Evolutionary conservation across 495 filamentous ascomycete genomes (phyloP).

Genomic region (Recurvomyces mirabilis): DNA sequence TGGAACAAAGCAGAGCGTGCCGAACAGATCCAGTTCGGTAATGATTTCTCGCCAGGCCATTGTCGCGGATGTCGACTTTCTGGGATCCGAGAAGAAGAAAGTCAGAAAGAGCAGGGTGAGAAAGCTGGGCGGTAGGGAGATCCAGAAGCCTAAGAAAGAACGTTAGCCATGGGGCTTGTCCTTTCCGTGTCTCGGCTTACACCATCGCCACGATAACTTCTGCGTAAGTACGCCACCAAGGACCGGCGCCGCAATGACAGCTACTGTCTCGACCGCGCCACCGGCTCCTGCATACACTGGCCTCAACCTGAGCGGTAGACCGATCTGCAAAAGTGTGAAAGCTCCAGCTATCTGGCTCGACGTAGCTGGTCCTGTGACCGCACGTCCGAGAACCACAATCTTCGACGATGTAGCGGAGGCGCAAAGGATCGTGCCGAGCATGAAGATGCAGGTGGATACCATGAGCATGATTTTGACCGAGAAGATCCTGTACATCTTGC

Average conservation of each 20-base stretch:
- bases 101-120: conserved; percentile 5
- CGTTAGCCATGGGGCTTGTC: too few species aligned
- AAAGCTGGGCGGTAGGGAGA: conserved; percentile 12
- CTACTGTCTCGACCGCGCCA: conserved; percentile 11
- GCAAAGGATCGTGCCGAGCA: conserved; percentile 7
- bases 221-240: conserved; percentile 32
- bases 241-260: conserved; percentile 9
- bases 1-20: conserved; percentile 14
- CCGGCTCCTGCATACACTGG: conserved; percentile 12
- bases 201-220: conserved; percentile 19
- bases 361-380: conserved; percentile 9
- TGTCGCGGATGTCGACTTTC: not conserved
- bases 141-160: too few species aligned
- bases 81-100: conserved; percentile 8
- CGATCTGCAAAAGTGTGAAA: conserved; percentile 18
- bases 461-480: conserved; percentile 14
- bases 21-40: conserved; percentile 14
- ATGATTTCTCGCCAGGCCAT: conserved; percentile 13
- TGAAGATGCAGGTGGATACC: conserved; percentile 2
- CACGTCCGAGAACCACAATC: conserved; percentile 14
- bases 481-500: conserved; percentile 20
- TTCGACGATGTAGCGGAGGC: conserved; percentile 4
- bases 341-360: conserved; percentile 27
- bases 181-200: too few species aligned
- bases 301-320: conserved; percentile 7